Evolutionary conservation across 78 protist genomes (phyloP).

Genomic region (Creolimax fragrantissima): DNA sequence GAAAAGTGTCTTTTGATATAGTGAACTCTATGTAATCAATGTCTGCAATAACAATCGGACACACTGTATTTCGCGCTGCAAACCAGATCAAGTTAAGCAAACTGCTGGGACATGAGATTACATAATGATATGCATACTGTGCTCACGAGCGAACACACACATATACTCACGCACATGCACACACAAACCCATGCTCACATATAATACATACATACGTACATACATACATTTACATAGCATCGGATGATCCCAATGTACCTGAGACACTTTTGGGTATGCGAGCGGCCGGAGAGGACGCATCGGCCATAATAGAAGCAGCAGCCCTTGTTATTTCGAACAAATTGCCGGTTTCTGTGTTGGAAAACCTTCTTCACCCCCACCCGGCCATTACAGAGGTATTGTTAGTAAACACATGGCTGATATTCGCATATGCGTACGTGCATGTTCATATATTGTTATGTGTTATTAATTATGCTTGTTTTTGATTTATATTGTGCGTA

Average conservation of each 20-base stretch:
- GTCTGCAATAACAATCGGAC: too few species aligned
- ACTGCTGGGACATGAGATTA: not conserved
- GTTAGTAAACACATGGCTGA: not conserved
- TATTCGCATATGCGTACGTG: not conserved
- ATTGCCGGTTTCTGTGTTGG: not conserved
- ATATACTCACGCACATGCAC: not conserved
- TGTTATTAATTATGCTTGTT: not conserved
- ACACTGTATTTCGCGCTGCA: too few species aligned
- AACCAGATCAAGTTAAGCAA: not conserved
- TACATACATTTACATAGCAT: not conserved
- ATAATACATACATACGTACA: not conserved
- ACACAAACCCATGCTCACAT: not conserved
- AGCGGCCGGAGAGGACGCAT: conserved; percentile 15
- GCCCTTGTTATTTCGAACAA: not conserved
- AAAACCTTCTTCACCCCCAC: not conserved
- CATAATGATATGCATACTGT: too few species aligned
- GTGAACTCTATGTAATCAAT: too few species aligned
- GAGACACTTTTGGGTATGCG: conserved; percentile 14
- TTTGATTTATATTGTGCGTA: too few species aligned
- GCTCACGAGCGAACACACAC: not conserved
- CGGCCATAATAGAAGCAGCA: not conserved
- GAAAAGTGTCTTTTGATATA: too few species aligned
- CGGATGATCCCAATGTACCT: not conserved
- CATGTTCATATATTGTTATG: not conserved
- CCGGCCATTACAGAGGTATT: conserved; percentile 28